A percentile compares a stretch with the other conserved stretches of the same genome.
Conservation (phyloP, 371 early-diverging fungal genomes). For the Smittium mucronatum region DNA sequence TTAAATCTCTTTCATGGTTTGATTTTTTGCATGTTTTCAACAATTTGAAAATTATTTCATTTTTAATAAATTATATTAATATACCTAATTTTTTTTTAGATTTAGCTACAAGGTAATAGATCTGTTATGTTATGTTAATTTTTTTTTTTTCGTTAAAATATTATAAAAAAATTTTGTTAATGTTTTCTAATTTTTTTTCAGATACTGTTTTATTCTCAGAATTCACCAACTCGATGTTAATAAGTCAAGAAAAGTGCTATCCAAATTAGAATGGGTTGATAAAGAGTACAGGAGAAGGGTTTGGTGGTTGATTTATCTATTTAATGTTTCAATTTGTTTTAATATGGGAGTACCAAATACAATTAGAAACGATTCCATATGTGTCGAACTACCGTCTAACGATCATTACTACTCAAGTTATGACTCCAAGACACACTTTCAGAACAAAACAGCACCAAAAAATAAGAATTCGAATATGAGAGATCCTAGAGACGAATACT, state of each 20-base stretch:
- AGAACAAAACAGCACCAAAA: too few species aligned
- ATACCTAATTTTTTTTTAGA: not conserved
- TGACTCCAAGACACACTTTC: too few species aligned
- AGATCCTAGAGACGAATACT: too few species aligned
- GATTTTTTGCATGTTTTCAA: not conserved
- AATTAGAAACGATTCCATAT: not conserved
- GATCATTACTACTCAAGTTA: not conserved
- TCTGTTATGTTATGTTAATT: too few species aligned
- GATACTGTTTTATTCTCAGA: too few species aligned
- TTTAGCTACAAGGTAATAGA: too few species aligned
- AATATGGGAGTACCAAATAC: not conserved
- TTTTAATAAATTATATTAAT: not conserved
- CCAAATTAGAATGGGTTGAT: not conserved
- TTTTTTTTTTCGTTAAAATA: too few species aligned
- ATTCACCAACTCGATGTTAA: too few species aligned
- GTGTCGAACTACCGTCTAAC: not conserved
- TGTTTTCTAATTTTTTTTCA: too few species aligned
- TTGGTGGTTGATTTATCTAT: not conserved
- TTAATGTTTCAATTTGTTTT: not conserved
- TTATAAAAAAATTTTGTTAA: too few species aligned
- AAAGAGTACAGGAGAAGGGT: not conserved
- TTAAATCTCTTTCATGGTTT: too few species aligned
- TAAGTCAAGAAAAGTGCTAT: not conserved
- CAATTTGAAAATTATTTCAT: not conserved
- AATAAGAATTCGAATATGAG: too few species aligned